Conservation (phyloP, 352 stramenopile species). For the Stephanocyclus meneghinianus region DNA sequence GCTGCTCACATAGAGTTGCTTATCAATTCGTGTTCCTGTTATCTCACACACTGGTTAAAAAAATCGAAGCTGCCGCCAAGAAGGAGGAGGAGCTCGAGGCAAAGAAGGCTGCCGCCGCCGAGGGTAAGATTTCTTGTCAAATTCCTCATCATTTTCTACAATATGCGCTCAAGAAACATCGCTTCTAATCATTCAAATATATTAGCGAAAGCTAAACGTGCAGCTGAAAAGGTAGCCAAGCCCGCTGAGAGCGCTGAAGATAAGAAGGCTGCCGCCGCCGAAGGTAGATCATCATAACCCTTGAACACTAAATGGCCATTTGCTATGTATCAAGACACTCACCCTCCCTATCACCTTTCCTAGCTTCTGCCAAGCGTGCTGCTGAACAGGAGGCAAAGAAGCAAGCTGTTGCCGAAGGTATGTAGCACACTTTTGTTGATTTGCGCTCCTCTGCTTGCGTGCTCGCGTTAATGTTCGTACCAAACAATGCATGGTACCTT, state of each 20-base stretch:
- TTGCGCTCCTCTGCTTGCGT: background rate
- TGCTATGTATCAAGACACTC: background rate
- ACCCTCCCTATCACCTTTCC: slow-evolving; percentile 3
- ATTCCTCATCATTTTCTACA: background rate
- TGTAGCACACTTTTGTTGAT: background rate
- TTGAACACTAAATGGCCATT: background rate
- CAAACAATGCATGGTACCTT: background rate
- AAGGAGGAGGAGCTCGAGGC: background rate
- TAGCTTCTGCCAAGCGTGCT: slow-evolving; percentile 11
- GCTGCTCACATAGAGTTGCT: no score
- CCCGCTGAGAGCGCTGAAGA: background rate
- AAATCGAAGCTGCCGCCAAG: slow-evolving; percentile 21
- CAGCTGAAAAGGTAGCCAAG: background rate
- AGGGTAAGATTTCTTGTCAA: slow-evolving; percentile 9
- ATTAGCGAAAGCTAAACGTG: background rate
- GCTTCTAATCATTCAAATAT: background rate
- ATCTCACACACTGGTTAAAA: background rate
- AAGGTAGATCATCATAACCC: background rate
- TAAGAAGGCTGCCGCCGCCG: background rate
- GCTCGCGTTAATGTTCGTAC: background rate
- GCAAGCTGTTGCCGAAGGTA: slow-evolving; percentile 13
- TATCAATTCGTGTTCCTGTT: no score
- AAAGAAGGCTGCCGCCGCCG: slow-evolving; percentile 28
- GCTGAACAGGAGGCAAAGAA: slow-evolving; percentile 16
- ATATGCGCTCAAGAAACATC: background rate